A percentile compares a stretch with the other conserved stretches of the same genome.
These are phyloP conservation scores for Vicia sativa DNA, from an alignment of 306 rosid species.

Conservation along the genomic window DNA sequence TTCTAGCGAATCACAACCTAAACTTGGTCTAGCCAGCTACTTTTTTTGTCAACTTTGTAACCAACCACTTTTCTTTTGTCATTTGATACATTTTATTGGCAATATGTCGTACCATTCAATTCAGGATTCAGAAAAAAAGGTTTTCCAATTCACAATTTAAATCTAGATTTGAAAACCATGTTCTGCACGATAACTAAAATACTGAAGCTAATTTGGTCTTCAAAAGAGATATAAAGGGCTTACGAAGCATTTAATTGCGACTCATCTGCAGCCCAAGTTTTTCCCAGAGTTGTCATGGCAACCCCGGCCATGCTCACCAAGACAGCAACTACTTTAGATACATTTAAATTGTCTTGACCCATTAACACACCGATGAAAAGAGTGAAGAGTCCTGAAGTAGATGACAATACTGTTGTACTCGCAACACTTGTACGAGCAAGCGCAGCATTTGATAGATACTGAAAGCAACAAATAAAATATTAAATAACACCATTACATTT, in stretches of 20 bases:
- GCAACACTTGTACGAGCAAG: slow-evolving; percentile 98
- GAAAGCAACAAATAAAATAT: slow-evolving; percentile 39
- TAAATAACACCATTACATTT: slow-evolving; percentile 8
- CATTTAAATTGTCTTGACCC: slow-evolving; percentile 87
- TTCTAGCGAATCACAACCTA: no score
- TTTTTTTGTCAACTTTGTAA: no score
- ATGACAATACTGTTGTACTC: slow-evolving; percentile 93
- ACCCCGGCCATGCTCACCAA: slow-evolving; percentile 97
- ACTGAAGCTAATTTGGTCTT: slow-evolving; percentile 13
- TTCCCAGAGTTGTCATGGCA: slow-evolving; percentile 89
- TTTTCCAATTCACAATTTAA: no score
- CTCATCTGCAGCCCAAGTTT: slow-evolving; percentile 96
- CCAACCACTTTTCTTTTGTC: no score
- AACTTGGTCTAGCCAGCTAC: no score
- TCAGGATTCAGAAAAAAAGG: no score
- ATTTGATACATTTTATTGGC: no score
- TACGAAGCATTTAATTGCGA: slow-evolving; percentile 56
- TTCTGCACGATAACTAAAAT: background rate
- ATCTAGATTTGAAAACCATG: no score
- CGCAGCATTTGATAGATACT: slow-evolving; percentile 98
- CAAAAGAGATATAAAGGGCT: slow-evolving; percentile 42
- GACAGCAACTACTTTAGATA: slow-evolving; percentile 85
- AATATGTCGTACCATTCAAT: no score
- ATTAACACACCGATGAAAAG: slow-evolving; percentile 83
- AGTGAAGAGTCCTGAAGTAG: slow-evolving; percentile 98